Evolutionary conservation across 1,284 basidiomycete species (phyloP).

Genomic region (Cutaneotrichosporon spelunceum): DNA sequence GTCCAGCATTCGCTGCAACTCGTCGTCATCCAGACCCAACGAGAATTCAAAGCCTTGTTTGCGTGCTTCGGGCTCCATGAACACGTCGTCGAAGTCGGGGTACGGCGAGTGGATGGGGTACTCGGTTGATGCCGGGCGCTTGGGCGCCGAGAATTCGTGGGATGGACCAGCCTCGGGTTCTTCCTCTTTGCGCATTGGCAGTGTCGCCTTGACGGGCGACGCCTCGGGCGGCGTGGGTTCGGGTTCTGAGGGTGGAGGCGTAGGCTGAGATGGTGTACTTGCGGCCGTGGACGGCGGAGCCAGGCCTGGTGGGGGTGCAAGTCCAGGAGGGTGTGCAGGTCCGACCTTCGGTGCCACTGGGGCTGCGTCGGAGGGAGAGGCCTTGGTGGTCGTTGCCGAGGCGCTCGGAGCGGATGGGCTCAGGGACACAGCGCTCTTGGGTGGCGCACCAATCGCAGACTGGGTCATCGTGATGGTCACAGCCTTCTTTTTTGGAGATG

Average conservation of each 20-base stretch:
- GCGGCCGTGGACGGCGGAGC: background rate
- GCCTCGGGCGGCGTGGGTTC: conserved; percentile 4
- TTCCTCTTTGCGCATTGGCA: conserved; percentile 3
- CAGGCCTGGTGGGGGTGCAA: conserved; percentile 24
- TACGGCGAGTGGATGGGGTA: conserved; percentile 66
- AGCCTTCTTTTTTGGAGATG: conserved; percentile 44
- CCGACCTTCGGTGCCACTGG: conserved; percentile 38
- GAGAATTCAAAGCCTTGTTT: conserved; percentile 43
- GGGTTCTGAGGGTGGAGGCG: conserved; percentile 3
- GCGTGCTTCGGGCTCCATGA: conserved; percentile 32
- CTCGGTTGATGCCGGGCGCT: conserved; percentile 19
- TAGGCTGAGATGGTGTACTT: background rate
- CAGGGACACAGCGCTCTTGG: background rate
- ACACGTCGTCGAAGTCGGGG: conserved; percentile 72
- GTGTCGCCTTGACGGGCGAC: background rate
- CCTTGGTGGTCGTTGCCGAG: background rate
- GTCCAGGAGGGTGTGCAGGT: conserved; percentile 52
- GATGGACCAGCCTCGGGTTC: conserved; percentile 43
- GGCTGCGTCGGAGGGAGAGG: conserved; percentile 46
- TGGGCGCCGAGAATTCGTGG: conserved; percentile 27
- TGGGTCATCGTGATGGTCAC: conserved; percentile 12
- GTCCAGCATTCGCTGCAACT: conserved; percentile 27
- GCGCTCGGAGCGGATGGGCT: conserved; percentile 1
- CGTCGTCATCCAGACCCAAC: conserved; percentile 32
- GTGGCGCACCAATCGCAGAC: background rate